Conservation (phyloP, 78 protist species). For the Planoprotostelium fungivorum region DNA sequence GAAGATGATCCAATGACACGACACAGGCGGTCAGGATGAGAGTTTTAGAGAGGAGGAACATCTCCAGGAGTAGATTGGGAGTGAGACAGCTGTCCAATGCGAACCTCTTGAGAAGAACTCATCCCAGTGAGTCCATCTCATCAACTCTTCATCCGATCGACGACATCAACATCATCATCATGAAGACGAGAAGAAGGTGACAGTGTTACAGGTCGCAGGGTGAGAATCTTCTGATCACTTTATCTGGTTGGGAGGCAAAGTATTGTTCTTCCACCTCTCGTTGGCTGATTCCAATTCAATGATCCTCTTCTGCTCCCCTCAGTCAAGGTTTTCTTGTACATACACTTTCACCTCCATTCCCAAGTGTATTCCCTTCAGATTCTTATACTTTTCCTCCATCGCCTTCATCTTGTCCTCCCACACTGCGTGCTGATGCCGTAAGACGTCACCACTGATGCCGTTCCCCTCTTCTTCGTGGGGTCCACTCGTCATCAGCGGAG, state of each 20-base stretch:
- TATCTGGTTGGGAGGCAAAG: neutral
- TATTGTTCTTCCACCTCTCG: neutral
- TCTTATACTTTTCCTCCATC: neutral
- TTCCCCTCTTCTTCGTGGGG: too few relatives aligned
- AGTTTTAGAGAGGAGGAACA: neutral
- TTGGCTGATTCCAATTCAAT: neutral
- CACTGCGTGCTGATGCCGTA: neutral
- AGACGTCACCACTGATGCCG: neutral
- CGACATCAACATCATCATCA: too few relatives aligned
- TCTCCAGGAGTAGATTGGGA: neutral
- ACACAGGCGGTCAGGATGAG: neutral
- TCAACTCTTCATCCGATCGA: neutral
- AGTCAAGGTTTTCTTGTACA: neutral
- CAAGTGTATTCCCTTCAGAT: neutral
- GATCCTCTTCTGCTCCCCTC: neutral
- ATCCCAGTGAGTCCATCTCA: neutral
- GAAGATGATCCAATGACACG: too few relatives aligned
- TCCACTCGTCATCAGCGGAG: too few relatives aligned
- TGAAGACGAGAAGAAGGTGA: too few relatives aligned
- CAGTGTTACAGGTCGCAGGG: constrained; percentile 3
- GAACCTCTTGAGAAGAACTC: neutral
- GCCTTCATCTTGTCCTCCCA: neutral
- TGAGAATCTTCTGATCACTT: neutral
- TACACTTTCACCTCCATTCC: neutral
- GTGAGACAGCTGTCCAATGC: neutral